phyloP scores from a whole-genome alignment of 2,329 filamentous ascomycete genomes.

The Fusarium sp. region DNA sequence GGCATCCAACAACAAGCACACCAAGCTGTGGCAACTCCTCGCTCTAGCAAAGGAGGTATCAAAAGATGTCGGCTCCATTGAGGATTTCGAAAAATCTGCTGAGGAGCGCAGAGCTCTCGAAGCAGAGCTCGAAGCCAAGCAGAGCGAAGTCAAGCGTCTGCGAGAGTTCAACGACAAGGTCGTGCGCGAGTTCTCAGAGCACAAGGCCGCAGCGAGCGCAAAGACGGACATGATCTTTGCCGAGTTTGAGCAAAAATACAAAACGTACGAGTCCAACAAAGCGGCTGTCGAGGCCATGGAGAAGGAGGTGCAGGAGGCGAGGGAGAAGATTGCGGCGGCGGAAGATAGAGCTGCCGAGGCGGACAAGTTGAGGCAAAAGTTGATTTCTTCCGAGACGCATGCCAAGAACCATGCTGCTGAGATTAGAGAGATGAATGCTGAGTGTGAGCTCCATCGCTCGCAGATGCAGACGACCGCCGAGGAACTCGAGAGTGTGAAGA shows the following conservation, averaged over 20 bases:
- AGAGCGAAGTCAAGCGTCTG: constrained; percentile 42
- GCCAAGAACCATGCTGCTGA: constrained; percentile 37
- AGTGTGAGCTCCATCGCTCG: constrained; percentile 45
- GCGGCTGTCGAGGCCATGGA: constrained; percentile 56
- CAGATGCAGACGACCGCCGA: constrained; percentile 37
- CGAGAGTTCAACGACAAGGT: constrained; percentile 47
- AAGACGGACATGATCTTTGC: constrained; percentile 41
- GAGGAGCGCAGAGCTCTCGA: constrained; percentile 43
- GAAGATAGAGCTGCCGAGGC: constrained; percentile 57
- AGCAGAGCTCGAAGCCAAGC: constrained; percentile 44
- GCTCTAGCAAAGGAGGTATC: constrained; percentile 47
- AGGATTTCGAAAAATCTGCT: constrained; percentile 44
- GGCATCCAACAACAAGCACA: constrained; percentile 34
- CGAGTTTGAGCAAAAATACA: constrained; percentile 46
- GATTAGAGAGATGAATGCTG: constrained; percentile 46
- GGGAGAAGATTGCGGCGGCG: constrained; percentile 54
- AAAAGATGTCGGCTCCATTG: constrained; percentile 46
- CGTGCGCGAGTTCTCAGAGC: constrained; percentile 41
- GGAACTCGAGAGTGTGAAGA: constrained; percentile 38
- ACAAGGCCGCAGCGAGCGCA: constrained; percentile 38
- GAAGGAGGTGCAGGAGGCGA: constrained; percentile 59
- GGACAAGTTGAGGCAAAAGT: constrained; percentile 52
- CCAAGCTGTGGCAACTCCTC: constrained; percentile 47
- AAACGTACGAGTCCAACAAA: constrained; percentile 46
- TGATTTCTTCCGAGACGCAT: constrained; percentile 36